Base-by-base conservation (phyloP, 2,329 filamentous ascomycete genomes). In the Biscogniauxia marginata region DNA sequence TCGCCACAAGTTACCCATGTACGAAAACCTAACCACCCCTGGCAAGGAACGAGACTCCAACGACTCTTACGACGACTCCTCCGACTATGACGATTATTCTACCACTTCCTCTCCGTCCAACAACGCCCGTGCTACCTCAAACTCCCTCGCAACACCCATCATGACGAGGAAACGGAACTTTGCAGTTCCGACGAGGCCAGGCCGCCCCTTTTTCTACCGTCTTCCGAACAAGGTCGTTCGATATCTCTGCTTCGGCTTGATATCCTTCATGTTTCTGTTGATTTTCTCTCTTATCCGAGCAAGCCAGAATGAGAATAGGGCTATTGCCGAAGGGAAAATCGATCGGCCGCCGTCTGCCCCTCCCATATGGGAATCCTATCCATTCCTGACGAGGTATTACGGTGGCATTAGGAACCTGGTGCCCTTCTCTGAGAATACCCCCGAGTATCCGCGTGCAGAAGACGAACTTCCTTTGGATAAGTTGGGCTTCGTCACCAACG, bases 301-400 rank as follows among this genome's bases (percentile, higher is more conserved):
- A 60, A 92, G 90, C 66, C 83, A 89, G 66, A 75, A 84, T 18
- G 89, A 89, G 62, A 88, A 90, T 67, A 81, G 78, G 66, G 81
- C 78, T 58, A 76, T 88, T 23, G 81, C 84, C 16, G 85, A 85
- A 61, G 81, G 78, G 55, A 71, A 70, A 50, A 70, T 74, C 4
- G 67, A 70, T 11, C 70, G 66, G 6, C 65, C 81, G 11, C 80
- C 84, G 0, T 73, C 83, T 0, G 83, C 85, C 19, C 89, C 90
- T 11, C 84, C 86, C 0, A 74, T 83, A 4, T 98, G 93, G 92
- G 90, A 96, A 70, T 84, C 82, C 8, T 98, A 96, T 70, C 85
- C 86, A 0, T 96, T 96, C 67, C 73, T 99, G 59, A 88, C 87
- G 58, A 83, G 93, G 60, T 99, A 97, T 71, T 95, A 97, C 71